Conservation (phyloP, 371 early-diverging fungal genomes). For the Circinella umbellata region DNA sequence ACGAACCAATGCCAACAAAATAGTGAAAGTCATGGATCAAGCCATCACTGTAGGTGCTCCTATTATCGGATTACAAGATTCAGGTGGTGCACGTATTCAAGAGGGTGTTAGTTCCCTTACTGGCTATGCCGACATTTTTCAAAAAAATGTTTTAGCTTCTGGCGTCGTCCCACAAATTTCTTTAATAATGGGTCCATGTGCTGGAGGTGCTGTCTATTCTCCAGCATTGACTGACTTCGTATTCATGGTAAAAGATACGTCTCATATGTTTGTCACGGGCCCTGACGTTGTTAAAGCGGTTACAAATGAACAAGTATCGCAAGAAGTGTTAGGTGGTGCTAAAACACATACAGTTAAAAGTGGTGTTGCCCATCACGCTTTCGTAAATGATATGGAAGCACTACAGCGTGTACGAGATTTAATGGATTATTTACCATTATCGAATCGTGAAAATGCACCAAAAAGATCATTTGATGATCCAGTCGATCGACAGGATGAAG, state of each 20-base stretch:
- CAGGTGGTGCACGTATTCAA: constrained; percentile 97
- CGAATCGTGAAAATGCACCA: constrained; percentile 78
- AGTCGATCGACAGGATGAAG: constrained; percentile 74
- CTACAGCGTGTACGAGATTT: constrained; percentile 87
- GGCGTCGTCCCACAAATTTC: constrained; percentile 97
- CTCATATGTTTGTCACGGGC: constrained; percentile 97
- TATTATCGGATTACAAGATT: constrained; percentile 95
- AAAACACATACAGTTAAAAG: constrained; percentile 89
- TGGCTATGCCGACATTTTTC: constrained; percentile 97
- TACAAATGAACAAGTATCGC: constrained; percentile 94
- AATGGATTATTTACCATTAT: constrained; percentile 87
- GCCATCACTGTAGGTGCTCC: constrained; percentile 95
- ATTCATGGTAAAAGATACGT: constrained; percentile 95
- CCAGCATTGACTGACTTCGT: constrained; percentile 97
- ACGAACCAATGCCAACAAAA: constrained; percentile 90
- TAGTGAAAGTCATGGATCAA: constrained; percentile 96
- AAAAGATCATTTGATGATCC: constrained; percentile 76
- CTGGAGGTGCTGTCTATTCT: constrained; percentile 97
- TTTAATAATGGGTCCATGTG: constrained; percentile 97
- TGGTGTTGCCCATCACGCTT: constrained; percentile 91
- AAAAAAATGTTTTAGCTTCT: constrained; percentile 90
- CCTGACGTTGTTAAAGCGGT: constrained; percentile 97
- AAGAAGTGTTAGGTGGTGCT: constrained; percentile 96
- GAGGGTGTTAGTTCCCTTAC: constrained; percentile 97
- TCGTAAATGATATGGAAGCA: constrained; percentile 95